A percentile compares a stretch with the other conserved stretches of the same genome.
Evolutionary conservation across 306 rosid genomes (phyloP).

Genomic region (Sophora flavescens): DNA sequence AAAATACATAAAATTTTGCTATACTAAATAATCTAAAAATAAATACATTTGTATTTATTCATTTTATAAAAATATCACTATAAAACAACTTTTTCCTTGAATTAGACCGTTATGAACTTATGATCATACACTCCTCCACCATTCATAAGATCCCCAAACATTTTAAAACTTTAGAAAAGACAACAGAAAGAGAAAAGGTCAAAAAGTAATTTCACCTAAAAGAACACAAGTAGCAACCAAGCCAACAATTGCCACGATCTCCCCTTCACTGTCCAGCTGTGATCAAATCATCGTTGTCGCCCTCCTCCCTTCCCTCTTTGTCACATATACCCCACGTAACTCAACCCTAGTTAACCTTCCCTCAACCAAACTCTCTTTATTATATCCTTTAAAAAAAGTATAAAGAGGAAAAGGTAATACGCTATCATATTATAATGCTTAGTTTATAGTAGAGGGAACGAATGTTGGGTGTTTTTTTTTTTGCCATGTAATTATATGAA

Average conservation of each 20-base stretch:
- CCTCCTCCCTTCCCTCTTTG: neutral
- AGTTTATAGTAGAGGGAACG: no score
- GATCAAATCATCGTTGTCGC: constrained; percentile 54
- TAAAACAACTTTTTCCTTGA: no score
- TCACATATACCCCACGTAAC: constrained; percentile 44
- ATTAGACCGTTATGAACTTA: no score
- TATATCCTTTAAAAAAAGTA: neutral
- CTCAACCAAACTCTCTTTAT: constrained; percentile 37
- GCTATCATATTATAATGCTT: no score
- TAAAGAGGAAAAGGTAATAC: no score
- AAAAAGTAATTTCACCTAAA: neutral
- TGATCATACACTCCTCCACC: no score
- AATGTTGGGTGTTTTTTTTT: no score
- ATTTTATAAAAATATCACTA: no score
- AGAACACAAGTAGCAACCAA: constrained; percentile 31
- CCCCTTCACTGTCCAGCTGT: constrained; percentile 75
- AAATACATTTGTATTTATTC: no score
- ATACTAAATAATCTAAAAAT: no score
- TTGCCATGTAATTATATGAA: no score
- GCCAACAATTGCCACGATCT: constrained; percentile 47
- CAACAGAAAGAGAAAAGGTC: constrained; percentile 35
- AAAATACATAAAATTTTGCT: no score
- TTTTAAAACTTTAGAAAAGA: constrained; percentile 30
- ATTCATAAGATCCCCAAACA: neutral
- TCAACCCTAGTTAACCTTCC: constrained; percentile 52